phyloP scores from a whole-genome alignment of 768 basidiomycete genomes.

The Amanita pseudoporphyria region DNA sequence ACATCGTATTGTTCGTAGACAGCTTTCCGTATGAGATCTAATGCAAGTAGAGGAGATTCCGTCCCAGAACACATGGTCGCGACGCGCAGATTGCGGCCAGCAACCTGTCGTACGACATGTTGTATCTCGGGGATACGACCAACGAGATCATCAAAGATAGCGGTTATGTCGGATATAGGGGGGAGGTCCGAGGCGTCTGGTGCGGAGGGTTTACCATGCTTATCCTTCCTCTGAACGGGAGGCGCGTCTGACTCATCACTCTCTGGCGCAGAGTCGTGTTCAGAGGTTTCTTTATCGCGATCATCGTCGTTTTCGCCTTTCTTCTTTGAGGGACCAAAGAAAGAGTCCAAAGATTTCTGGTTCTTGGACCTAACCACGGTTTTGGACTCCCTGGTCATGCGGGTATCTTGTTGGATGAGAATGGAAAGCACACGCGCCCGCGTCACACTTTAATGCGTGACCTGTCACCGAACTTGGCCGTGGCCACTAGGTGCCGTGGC shows the following conservation, averaged over 20 bases:
- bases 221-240: conserved; percentile 19
- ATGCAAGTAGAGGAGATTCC: conserved; percentile 86
- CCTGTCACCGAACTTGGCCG: conserved; percentile 1
- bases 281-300: conserved; percentile 15
- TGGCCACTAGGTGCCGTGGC: neutral
- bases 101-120: conserved; percentile 51
- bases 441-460: conserved; percentile 1
- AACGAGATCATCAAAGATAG: conserved; percentile 72
- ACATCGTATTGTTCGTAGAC: conserved; percentile 59
- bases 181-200: conserved; percentile 62
- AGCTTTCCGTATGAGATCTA: conserved; percentile 73
- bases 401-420: neutral
- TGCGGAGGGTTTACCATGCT: conserved; percentile 26
- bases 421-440: neutral
- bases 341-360: conserved; percentile 46
- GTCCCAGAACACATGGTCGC: conserved; percentile 99
- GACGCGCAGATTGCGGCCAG: conserved; percentile 80
- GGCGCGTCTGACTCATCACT: conserved; percentile 25
- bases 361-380: conserved; percentile 28
- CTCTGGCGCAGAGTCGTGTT: conserved; percentile 19
- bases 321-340: conserved; percentile 38
- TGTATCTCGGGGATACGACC: conserved; percentile 55
- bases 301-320: conserved; percentile 9
- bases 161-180: conserved; percentile 61
- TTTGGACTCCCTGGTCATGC: conserved; percentile 42